Evolutionary conservation across 495 filamentous ascomycete genomes (phyloP), one percentile per base, ranked within the genome.

Genomic region (Penicillium atrosanguineum): DNA sequence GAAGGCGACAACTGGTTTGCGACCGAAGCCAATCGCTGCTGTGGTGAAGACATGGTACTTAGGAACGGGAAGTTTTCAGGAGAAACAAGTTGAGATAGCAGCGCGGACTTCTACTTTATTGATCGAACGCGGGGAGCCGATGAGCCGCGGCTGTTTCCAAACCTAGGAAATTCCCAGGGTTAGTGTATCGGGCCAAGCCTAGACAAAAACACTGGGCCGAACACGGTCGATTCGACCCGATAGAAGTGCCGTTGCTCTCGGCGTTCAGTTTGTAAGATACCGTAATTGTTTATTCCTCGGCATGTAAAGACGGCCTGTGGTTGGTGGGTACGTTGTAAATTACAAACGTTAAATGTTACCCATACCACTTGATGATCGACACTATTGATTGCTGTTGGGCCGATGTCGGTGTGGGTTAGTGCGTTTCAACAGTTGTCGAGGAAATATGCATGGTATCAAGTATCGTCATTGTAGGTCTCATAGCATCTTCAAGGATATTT

Each of bases 11-110:
- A 48, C 52, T 77, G 74, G 60, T 61, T 68, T 18, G 72, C 54
- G 59, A 77, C 73, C 7, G 74, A 71, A 6, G 61, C 67, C 28
- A 77, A 46, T 26, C 74, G 62, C 57, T 77, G 69, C 43, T 75
- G 73, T 52, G 74, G 60, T 16, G 74, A 71, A 58, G 72, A 76
- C 75, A 75, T 77, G 52, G 44, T 28, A 29, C 3, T 51, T 26
- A 12, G 6, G 14, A 19, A 44, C 16, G 44, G 44, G 26, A 26
- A 34, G 26, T 29, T 29, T 46, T 46, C 2, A 39, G 47, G n/a
- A 34, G 26, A 12, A 50, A n/a, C 19, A 21, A 28, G 50, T 46
- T 36, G 44, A 28, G 50, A 49, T 40, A 44, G 29, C 15, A 44
- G 23, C 21, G 25, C 34, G 16, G n/a, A 36, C 45, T 49, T 58